Percentiles rank a stretch among this genome's conserved stretches.
phyloP scores from a whole-genome alignment of 441 rosid species.

The Corymbia calophylla region DNA sequence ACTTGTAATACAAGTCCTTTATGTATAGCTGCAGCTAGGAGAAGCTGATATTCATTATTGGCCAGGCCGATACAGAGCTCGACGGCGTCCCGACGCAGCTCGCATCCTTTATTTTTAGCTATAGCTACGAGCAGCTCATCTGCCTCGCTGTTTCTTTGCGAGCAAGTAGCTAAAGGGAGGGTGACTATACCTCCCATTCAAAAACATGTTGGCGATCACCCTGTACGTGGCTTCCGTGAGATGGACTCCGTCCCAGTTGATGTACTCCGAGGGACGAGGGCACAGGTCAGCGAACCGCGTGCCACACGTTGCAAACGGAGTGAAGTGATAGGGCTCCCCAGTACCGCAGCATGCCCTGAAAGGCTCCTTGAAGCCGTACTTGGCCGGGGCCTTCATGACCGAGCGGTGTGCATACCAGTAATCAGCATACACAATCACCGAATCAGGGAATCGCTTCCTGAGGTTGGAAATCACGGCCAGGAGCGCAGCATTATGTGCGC shows the following conservation, averaged over 20 bases:
- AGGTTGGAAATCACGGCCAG: slow-evolving; percentile 36
- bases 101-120: background rate
- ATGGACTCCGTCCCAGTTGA: slow-evolving; percentile 98
- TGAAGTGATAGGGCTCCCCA: slow-evolving; percentile 64
- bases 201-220: slow-evolving; percentile 56
- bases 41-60: background rate
- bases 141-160: slow-evolving; percentile 24
- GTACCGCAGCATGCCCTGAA: slow-evolving; percentile 84
- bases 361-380: slow-evolving; percentile 54
- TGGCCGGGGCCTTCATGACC: slow-evolving; percentile 37
- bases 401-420: slow-evolving; percentile 68
- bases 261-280: slow-evolving; percentile 42
- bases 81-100: background rate
- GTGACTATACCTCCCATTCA: slow-evolving; percentile 38
- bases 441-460: slow-evolving; percentile 38
- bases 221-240: slow-evolving; percentile 85
- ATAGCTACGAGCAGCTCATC: slow-evolving; percentile 6
- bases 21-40: background rate
- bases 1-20: background rate
- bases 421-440: slow-evolving; percentile 60
- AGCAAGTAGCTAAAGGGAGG: slow-evolving; percentile 53
- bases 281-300: slow-evolving; percentile 36
- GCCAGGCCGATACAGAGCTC: background rate
- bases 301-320: slow-evolving; percentile 51
- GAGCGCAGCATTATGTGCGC: slow-evolving; percentile 42